Evolutionary conservation across 2,329 filamentous ascomycete species (phyloP), one percentile per base, ranked within the genome.

Genomic region (Beauveria sp.): DNA sequence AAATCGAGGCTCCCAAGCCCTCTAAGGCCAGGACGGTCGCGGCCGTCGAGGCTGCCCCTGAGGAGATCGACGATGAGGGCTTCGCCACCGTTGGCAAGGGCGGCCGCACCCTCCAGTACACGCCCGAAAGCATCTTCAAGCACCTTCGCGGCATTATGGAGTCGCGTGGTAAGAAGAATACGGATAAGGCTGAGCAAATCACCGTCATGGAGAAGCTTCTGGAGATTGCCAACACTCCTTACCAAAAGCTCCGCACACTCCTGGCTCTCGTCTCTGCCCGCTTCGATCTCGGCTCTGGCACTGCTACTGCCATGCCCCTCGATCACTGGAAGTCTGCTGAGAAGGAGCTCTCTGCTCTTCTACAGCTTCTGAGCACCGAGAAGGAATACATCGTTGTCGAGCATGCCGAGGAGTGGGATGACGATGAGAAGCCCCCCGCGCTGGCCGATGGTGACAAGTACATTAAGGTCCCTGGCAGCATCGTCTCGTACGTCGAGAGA

Each of bases 131-230:
- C 75, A 99, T 99, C 72, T 89, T 98, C 75, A 99, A 99, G 82
- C 92, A 98, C 76, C 84, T 99, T 58, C 87, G 93, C 62, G 85
- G 87, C 58, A 98, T 99, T 71, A 82, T 98, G 73, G 95, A 99
- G 80, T 93, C 93, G 63, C 86, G 95, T 80, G 95, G 95, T 74
- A 96, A 96, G 83, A 99, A 99, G 86, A 98, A 98, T 81, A 97
- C 95, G 66, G 95, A 99, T 75, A 88, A 92, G 54, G 73, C 85
- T 52, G 95, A 99, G 78, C 95, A 99, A 78, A 98, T 99, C 77
- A 88, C 89, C 76, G 88, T 93, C 58, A 96, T 99, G 92, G 95
- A 98, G 83, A 96, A 93, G 81, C 85, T 99, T 59, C 80, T 88
- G 70, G 92, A 96, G 73, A 93, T 99, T 66, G 86, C 95, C 66